These are phyloP conservation scores for Gautieria morchelliformis DNA, from an alignment of 768 basidiomycete genomes.

Conservation along the genomic window DNA sequence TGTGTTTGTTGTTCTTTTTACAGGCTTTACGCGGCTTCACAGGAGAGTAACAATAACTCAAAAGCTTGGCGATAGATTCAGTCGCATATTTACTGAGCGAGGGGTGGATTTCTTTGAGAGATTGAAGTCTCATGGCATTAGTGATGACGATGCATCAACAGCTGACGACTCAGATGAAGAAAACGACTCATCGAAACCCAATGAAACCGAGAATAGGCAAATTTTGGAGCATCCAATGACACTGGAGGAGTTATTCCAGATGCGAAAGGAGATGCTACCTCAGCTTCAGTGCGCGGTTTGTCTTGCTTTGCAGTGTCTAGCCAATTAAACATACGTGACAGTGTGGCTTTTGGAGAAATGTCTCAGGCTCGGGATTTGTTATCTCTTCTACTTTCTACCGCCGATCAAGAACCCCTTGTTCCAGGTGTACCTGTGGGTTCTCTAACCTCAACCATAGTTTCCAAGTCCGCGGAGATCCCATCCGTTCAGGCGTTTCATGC, in stretches of 20 bases:
- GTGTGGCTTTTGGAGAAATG: slow-evolving; percentile 74
- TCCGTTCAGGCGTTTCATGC: slow-evolving; percentile 67
- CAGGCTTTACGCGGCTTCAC: slow-evolving; percentile 3
- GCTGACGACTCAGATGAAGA: slow-evolving; percentile 23
- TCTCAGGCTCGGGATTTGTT: slow-evolving; percentile 66
- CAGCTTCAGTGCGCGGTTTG: slow-evolving; percentile 56
- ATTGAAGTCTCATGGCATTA: slow-evolving; percentile 15
- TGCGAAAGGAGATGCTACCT: slow-evolving; percentile 63
- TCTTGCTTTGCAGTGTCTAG: not conserved
- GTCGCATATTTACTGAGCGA: slow-evolving; percentile 63
- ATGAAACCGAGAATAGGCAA: slow-evolving; percentile 5
- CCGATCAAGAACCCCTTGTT: slow-evolving; percentile 24
- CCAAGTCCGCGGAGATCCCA: slow-evolving; percentile 50
- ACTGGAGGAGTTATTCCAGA: slow-evolving; percentile 59
- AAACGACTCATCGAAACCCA: slow-evolving; percentile 23
- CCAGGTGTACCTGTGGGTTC: slow-evolving; percentile 20
- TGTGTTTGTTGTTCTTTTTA: slow-evolving; percentile 5
- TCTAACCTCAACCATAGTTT: slow-evolving; percentile 54
- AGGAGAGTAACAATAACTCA: slow-evolving; percentile 42
- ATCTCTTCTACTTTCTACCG: slow-evolving; percentile 41
- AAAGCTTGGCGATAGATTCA: slow-evolving; percentile 53
- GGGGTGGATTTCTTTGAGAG: slow-evolving; percentile 69
- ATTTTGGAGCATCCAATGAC: slow-evolving; percentile 41
- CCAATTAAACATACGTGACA: slow-evolving; percentile 18
- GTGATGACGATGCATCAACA: slow-evolving; percentile 12